phyloP scores from a whole-genome alignment of 2,329 filamentous ascomycete genomes.

The Rutstroemia sydowiana region DNA sequence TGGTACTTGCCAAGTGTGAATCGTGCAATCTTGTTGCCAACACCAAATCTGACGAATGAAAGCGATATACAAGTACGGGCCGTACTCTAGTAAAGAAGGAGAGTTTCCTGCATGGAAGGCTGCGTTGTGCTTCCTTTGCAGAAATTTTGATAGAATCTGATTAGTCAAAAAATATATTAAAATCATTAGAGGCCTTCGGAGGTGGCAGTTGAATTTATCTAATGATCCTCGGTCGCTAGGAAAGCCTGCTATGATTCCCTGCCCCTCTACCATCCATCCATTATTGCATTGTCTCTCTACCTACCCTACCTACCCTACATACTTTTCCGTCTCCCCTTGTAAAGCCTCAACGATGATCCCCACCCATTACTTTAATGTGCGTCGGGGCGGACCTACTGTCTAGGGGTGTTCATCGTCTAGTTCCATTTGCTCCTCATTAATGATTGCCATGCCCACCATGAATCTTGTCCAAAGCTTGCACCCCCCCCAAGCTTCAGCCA shows the following conservation, averaged over 20 bases:
- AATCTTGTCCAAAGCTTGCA: slow-evolving; percentile 9
- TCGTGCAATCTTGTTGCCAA: no score
- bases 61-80: neutral
- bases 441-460: slow-evolving; percentile 20
- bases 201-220: slow-evolving; percentile 11
- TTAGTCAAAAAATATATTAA: slow-evolving; percentile 9
- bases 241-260: slow-evolving; percentile 2
- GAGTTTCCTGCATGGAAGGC: slow-evolving; percentile 23
- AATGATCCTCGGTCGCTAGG: slow-evolving; percentile 11
- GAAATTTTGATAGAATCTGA: slow-evolving; percentile 1
- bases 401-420: slow-evolving; percentile 9
- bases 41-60: neutral
- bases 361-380: slow-evolving; percentile 13
- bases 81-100: neutral
- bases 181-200: neutral
- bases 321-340: slow-evolving; percentile 11
- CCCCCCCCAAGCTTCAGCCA: slow-evolving; percentile 10
- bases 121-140: slow-evolving; percentile 27
- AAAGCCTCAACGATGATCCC: slow-evolving; percentile 22
- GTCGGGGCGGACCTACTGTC: slow-evolving; percentile 8
- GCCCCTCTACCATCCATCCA: neutral
- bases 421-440: slow-evolving; percentile 21
- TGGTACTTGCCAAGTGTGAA: no score
- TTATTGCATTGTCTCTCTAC: no score
- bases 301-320: slow-evolving; percentile 1